Base-by-base conservation (phyloP, 164 flowering plant genomes). In the Hamamelis virginiana region DNA sequence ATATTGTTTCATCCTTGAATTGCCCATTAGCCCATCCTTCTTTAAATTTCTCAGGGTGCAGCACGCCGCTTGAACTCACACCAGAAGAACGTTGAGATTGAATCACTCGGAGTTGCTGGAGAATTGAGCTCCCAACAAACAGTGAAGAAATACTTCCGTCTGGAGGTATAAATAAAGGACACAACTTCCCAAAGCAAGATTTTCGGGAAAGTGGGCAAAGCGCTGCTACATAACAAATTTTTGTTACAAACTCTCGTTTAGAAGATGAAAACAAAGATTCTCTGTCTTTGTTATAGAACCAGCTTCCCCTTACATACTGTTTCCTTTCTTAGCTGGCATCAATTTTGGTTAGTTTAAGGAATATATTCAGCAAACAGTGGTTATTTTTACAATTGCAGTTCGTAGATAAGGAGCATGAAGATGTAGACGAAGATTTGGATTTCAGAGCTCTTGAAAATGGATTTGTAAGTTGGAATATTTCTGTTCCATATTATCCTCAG, bases 11-110 rank as follows among this genome's bases (percentile, higher is more conserved):
- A 33, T 33, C 41, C 41, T 33, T 33, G 41, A 33, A 33, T 33
- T 2, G n/a, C n/a, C n/a, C n/a, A 48, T 1, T 5, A 14, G 14
- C 1, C 43, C 46, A 43, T 14, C 9, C 15, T 22, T 16, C 61
- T 55, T 48, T 59, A 33, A 47, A 26, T 25, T 65, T 41, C 33
- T 14, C 81, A 96, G 99, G 99, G 99, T 76, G 99, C 99, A 64
- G 99, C 99, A 64, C 96, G 98, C 10, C 93, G 95, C 27, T 27
- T 87, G 66, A 76, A 75, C 57, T 78, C 91, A 45, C 96, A 91
- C 44, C 86, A 70, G 77, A 86, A 90, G 75, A 85, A 78, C 70
- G 98, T 86, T 76, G 72, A 83, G 62, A 72, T 83, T 76, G 99
- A 96, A 75, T 91, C 99, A 23, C 85, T 87, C 67, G 98, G 97